phyloP scores from a whole-genome alignment of 2,329 filamentous ascomycete genomes.

The Mariannaea sp. region DNA sequence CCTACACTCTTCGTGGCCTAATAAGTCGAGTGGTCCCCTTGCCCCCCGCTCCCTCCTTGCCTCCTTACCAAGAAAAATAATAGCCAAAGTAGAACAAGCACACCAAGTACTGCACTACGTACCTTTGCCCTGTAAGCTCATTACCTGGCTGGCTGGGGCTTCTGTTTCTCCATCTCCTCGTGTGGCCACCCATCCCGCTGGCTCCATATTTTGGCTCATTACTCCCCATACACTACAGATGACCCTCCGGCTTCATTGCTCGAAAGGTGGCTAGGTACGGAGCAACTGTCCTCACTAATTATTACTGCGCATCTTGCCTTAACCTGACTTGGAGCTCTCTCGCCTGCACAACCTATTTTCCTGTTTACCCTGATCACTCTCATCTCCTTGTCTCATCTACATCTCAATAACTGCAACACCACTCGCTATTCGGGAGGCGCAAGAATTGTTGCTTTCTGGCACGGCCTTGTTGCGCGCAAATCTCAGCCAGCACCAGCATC shows the following conservation, averaged over 20 bases:
- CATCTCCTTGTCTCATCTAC: not conserved
- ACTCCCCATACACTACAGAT: too few species aligned
- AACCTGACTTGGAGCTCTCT: too few species aligned
- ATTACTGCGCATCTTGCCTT: too few species aligned
- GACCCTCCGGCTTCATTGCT: too few species aligned
- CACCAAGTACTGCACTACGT: not conserved
- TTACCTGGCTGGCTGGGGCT: not conserved
- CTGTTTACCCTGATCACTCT: not conserved
- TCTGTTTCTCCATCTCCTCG: not conserved
- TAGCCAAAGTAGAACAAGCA: too few species aligned
- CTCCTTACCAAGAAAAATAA: too few species aligned
- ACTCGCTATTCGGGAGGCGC: conserved; percentile 1
- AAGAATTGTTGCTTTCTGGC: not conserved
- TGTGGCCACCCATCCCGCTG: not conserved
- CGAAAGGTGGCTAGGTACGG: too few species aligned
- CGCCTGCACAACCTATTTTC: not conserved
- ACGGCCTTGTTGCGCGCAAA: not conserved
- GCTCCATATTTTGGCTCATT: not conserved
- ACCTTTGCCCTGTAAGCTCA: not conserved
- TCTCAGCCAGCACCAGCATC: too few species aligned
- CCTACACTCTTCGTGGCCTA: too few species aligned
- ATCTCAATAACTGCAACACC: not conserved
- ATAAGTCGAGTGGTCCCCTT: too few species aligned
- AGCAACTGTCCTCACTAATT: too few species aligned
- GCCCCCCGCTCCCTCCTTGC: not conserved